These are phyloP conservation scores for Ophiocordyceps polyrhachis-furcata DNA, from an alignment of 2,329 filamentous ascomycete genomes.

Conservation along the genomic window DNA sequence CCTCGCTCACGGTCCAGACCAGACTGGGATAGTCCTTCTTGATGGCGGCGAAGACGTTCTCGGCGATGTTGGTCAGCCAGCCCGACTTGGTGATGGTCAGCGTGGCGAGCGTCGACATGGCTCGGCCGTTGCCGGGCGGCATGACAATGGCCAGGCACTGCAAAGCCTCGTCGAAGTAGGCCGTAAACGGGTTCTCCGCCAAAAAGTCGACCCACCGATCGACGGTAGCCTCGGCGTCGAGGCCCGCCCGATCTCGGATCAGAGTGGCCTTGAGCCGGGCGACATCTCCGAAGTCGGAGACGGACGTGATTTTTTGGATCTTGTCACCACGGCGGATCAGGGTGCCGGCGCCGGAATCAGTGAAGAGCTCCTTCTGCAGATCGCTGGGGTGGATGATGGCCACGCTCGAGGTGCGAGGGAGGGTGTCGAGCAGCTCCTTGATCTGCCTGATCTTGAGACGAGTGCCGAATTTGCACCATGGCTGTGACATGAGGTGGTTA, in stretches of 20 bases:
- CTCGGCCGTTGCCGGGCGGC: constrained; percentile 45
- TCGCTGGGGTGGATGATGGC: constrained; percentile 95
- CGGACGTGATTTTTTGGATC: constrained; percentile 51
- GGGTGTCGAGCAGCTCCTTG: constrained; percentile 74
- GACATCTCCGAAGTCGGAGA: constrained; percentile 60
- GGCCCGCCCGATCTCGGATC: constrained; percentile 60
- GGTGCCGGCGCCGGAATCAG: constrained; percentile 85
- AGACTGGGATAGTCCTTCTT: constrained; percentile 86
- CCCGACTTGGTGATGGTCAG: constrained; percentile 87
- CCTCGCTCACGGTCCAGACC: constrained; percentile 89
- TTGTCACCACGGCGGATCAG: constrained; percentile 85
- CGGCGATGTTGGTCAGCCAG: constrained; percentile 85
- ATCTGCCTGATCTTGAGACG: constrained; percentile 95
- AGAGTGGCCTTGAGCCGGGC: constrained; percentile 66
- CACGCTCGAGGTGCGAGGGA: constrained; percentile 83
- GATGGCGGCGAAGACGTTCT: constrained; percentile 85
- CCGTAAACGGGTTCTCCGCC: constrained; percentile 62
- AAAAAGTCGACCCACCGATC: constrained; percentile 74
- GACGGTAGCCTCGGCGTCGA: constrained; percentile 67
- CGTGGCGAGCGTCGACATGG: constrained; percentile 68
- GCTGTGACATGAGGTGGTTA: constrained; percentile 76
- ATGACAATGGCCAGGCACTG: constrained; percentile 82
- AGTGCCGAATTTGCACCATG: constrained; percentile 90
- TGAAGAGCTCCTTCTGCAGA: constrained; percentile 92
- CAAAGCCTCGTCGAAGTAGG: constrained; percentile 89